These are phyloP conservation scores for Pelargonium citronellum DNA, from an alignment of 441 rosid genomes.

Conservation along the genomic window DNA sequence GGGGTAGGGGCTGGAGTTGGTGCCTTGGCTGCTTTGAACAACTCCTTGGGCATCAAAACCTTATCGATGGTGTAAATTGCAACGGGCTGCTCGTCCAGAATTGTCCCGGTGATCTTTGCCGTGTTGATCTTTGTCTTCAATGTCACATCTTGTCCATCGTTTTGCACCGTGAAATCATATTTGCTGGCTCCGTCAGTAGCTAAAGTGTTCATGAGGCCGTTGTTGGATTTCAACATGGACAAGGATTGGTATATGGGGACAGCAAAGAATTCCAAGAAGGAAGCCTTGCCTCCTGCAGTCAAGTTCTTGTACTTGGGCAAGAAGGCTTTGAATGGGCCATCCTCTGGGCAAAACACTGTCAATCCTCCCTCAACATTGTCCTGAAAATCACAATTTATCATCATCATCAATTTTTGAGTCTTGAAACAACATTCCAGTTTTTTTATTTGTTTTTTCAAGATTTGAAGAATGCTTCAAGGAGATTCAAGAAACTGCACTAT, in stretches of 20 bases:
- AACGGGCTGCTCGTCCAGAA: slow-evolving; percentile 54
- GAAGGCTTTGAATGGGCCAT: slow-evolving; percentile 35
- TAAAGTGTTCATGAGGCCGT: slow-evolving; percentile 50
- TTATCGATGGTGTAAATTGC: slow-evolving; percentile 43
- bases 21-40: slow-evolving; percentile 40
- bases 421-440: too few species aligned
- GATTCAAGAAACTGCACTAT: too few species aligned
- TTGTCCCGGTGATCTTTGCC: slow-evolving; percentile 40
- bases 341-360: slow-evolving; percentile 58
- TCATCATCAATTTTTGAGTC: not conserved
- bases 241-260: slow-evolving; percentile 48
- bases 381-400: slow-evolving; percentile 40
- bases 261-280: slow-evolving; percentile 50
- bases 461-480: too few species aligned
- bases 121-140: slow-evolving; percentile 47
- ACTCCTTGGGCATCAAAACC: slow-evolving; percentile 51
- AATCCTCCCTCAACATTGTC: slow-evolving; percentile 54
- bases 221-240: slow-evolving; percentile 48
- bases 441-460: too few species aligned
- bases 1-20: slow-evolving; percentile 41
- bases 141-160: slow-evolving; percentile 47
- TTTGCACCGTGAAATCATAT: slow-evolving; percentile 52
- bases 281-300: slow-evolving; percentile 39
- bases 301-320: slow-evolving; percentile 51
- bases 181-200: slow-evolving; percentile 57